Conservation (phyloP, 768 basidiomycete genomes). For the Floccularia luteovirens region DNA sequence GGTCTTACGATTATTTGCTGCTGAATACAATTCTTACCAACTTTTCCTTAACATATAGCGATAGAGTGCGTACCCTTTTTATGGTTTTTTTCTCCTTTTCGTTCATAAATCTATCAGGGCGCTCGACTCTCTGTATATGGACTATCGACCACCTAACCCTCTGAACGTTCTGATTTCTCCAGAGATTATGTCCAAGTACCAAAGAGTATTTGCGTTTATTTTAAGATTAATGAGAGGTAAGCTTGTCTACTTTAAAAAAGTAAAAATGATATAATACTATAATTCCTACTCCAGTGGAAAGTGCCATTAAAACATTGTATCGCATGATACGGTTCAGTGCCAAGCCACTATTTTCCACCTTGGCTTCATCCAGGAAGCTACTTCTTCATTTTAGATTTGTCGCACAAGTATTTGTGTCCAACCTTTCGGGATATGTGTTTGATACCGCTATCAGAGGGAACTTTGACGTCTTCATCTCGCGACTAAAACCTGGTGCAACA, state of each 20-base stretch:
- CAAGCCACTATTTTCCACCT: conserved; percentile 50
- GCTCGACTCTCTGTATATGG: conserved; percentile 83
- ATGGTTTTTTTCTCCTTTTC: not conserved
- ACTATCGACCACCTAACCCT: conserved; percentile 83
- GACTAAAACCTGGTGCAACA: conserved; percentile 18
- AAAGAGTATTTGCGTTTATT: conserved; percentile 74
- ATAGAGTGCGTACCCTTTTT: not conserved
- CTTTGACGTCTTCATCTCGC: conserved; percentile 60
- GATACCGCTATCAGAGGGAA: conserved; percentile 78
- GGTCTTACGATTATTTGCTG: not conserved
- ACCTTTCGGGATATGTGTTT: conserved; percentile 65
- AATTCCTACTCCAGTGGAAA: conserved; percentile 41
- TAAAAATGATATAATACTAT: conserved; percentile 4
- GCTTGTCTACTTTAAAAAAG: conserved; percentile 6
- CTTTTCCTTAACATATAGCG: not conserved
- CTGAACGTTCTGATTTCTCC: conserved; percentile 67
- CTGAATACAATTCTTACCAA: not conserved
- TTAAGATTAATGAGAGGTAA: conserved; percentile 73
- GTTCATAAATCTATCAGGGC: conserved; percentile 39
- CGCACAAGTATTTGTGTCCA: conserved; percentile 60
- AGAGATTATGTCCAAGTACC: conserved; percentile 75
- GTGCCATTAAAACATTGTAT: conserved; percentile 56
- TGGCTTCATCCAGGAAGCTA: conserved; percentile 40
- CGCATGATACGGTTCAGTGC: conserved; percentile 44
- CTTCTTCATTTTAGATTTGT: conserved; percentile 69